These are phyloP conservation scores for Solanum pennellii DNA, from an alignment of 257 asterid species.

Conservation along the genomic window DNA sequence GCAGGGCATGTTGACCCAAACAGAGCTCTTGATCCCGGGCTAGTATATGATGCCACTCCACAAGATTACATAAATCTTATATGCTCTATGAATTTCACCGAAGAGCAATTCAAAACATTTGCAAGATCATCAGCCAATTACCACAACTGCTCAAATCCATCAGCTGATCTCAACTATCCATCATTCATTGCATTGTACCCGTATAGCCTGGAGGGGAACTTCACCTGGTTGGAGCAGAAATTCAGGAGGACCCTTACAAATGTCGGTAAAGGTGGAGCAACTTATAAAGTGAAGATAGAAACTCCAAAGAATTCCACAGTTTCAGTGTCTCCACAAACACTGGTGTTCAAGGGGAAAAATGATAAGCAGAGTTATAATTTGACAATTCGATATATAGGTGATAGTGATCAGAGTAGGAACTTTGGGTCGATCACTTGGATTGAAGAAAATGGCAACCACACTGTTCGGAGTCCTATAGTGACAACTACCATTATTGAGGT, in stretches of 20 bases:
- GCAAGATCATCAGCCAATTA: background rate
- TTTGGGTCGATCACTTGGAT: background rate
- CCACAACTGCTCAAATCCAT: background rate
- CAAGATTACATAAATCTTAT: background rate
- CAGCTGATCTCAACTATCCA: background rate
- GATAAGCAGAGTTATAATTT: background rate
- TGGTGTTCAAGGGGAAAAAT: background rate
- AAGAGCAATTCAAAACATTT: background rate
- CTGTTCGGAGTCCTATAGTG: constrained; percentile 36
- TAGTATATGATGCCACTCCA: background rate
- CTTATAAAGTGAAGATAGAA: background rate
- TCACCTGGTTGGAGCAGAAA: background rate
- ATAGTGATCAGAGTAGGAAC: background rate
- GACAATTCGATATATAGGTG: background rate
- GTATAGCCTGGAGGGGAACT: background rate
- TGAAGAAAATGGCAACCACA: constrained; percentile 19
- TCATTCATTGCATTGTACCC: background rate
- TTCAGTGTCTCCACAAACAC: background rate
- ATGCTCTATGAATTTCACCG: background rate
- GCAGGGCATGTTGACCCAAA: no score
- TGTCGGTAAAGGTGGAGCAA: background rate
- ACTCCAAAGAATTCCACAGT: background rate
- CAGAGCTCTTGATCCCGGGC: background rate
- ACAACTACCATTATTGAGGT: background rate
- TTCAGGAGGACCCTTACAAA: background rate